Conservation (phyloP, 148 eudicot genomes). For the Suaeda aralocaspica region DNA sequence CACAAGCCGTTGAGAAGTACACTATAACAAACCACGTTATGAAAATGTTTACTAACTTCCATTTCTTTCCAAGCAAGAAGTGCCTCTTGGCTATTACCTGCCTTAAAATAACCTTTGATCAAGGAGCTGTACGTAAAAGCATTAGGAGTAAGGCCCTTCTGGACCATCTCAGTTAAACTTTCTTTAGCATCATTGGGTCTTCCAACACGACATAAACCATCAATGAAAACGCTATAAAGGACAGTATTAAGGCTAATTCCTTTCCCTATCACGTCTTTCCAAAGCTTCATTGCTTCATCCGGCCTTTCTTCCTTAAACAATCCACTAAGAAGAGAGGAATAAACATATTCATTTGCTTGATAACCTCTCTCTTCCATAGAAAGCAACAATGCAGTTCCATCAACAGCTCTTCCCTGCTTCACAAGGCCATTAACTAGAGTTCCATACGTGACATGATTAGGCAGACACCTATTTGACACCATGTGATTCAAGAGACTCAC, state of each 20-base stretch:
- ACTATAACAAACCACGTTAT: slow-evolving; percentile 63
- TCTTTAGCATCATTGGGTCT: slow-evolving; percentile 62
- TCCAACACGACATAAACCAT: slow-evolving; percentile 67
- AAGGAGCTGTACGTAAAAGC: slow-evolving; percentile 72
- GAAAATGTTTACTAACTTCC: slow-evolving; percentile 31
- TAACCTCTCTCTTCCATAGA: slow-evolving; percentile 74
- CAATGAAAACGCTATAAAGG: slow-evolving; percentile 69
- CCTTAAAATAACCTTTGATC: slow-evolving; percentile 68
- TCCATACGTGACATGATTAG: slow-evolving; percentile 80
- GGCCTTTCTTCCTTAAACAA: slow-evolving; percentile 71
- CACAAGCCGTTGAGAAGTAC: slow-evolving; percentile 73
- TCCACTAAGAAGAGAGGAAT: slow-evolving; percentile 75
- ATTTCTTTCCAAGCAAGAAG: slow-evolving; percentile 69
- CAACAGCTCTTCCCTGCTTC: slow-evolving; percentile 61
- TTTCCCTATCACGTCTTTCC: slow-evolving; percentile 59
- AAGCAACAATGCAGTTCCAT: slow-evolving; percentile 46
- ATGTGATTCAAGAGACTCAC: slow-evolving; percentile 64
- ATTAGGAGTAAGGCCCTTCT: slow-evolving; percentile 62
- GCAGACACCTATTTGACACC: slow-evolving; percentile 60
- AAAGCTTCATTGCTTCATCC: slow-evolving; percentile 53
- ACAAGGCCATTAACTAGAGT: slow-evolving; percentile 84
- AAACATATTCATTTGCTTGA: slow-evolving; percentile 49
- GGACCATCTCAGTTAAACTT: slow-evolving; percentile 52
- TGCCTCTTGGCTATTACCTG: slow-evolving; percentile 59
- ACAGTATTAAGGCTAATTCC: slow-evolving; percentile 61